These are phyloP conservation scores for Xanthoceras sorbifolium DNA, from an alignment of 345 rosid species.

Conservation along the genomic window DNA sequence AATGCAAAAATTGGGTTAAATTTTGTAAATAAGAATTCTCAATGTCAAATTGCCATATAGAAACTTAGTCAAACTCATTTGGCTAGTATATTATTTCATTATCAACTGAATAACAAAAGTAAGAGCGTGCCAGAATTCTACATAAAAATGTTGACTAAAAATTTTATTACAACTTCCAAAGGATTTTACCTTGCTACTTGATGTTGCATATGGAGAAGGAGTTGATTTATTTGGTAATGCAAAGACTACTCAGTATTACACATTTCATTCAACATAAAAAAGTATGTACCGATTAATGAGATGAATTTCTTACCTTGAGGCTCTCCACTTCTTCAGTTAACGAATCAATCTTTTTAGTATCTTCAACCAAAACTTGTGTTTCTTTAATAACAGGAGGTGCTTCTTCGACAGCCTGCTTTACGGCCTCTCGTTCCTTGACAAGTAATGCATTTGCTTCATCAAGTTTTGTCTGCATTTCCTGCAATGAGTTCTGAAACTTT, in stretches of 20 bases:
- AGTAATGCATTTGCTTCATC: slow-evolving; percentile 56
- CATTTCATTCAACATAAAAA: neutral
- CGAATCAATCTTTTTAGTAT: slow-evolving; percentile 52
- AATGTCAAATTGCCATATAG: no score
- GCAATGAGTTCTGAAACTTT: slow-evolving; percentile 51
- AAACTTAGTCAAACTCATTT: no score
- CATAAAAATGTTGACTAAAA: neutral
- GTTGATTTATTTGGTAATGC: neutral
- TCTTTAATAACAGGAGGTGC: slow-evolving; percentile 62
- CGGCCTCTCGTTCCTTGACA: slow-evolving; percentile 56
- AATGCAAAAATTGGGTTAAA: no score
- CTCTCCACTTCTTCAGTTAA: slow-evolving; percentile 56
- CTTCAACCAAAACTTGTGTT: slow-evolving; percentile 67
- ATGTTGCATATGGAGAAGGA: neutral
- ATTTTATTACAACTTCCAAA: neutral
- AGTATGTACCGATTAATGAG: neutral
- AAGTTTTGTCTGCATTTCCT: slow-evolving; percentile 56
- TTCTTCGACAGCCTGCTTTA: slow-evolving; percentile 55
- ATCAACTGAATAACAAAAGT: no score
- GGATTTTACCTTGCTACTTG: neutral
- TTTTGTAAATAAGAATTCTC: no score
- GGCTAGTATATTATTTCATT: no score
- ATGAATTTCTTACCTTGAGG: slow-evolving; percentile 47
- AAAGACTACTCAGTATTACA: neutral
- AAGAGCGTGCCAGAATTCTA: no score